These are phyloP conservation scores for Candida pseudoglaebosa DNA, from an alignment of 805 yeast genomes.

Conservation along the genomic window DNA sequence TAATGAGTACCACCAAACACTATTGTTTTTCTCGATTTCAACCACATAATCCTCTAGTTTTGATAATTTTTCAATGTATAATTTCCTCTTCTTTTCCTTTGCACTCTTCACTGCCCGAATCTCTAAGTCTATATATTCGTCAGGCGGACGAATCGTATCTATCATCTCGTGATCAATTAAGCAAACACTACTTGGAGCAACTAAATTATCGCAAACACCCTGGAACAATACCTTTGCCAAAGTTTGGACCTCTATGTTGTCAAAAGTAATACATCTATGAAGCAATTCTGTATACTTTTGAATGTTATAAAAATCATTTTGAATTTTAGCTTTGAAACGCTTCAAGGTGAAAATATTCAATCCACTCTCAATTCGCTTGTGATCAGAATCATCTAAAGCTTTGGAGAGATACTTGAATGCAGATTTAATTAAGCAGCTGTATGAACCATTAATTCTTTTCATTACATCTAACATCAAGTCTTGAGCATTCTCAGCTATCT, in stretches of 20 bases:
- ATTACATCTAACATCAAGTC: constrained; percentile 61
- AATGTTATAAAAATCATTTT: constrained; percentile 53
- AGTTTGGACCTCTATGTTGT: constrained; percentile 50
- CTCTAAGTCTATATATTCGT: constrained; percentile 51
- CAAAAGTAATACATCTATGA: constrained; percentile 52
- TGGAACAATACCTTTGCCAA: constrained; percentile 52
- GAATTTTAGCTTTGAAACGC: constrained; percentile 54
- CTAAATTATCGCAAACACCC: constrained; percentile 22
- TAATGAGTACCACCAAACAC: constrained; percentile 56
- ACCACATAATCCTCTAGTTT: constrained; percentile 39
- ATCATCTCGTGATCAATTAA: constrained; percentile 42
- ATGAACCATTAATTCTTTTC: constrained; percentile 66
- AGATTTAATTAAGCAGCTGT: constrained; percentile 47
- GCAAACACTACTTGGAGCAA: constrained; percentile 42
- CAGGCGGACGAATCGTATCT: constrained; percentile 58
- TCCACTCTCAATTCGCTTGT: constrained; percentile 60
- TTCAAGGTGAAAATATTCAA: constrained; percentile 54
- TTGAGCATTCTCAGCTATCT: constrained; percentile 69
- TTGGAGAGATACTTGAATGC: constrained; percentile 47
- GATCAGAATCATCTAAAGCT: constrained; percentile 48
- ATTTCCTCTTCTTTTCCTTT: constrained; percentile 51
- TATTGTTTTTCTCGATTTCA: constrained; percentile 20
- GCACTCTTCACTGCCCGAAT: constrained; percentile 59
- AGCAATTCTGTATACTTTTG: constrained; percentile 45
- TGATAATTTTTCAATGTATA: constrained; percentile 37